Evolutionary conservation across 2,329 filamentous ascomycete genomes (phyloP).

Genomic region (Trichophyton schoenleinii): DNA sequence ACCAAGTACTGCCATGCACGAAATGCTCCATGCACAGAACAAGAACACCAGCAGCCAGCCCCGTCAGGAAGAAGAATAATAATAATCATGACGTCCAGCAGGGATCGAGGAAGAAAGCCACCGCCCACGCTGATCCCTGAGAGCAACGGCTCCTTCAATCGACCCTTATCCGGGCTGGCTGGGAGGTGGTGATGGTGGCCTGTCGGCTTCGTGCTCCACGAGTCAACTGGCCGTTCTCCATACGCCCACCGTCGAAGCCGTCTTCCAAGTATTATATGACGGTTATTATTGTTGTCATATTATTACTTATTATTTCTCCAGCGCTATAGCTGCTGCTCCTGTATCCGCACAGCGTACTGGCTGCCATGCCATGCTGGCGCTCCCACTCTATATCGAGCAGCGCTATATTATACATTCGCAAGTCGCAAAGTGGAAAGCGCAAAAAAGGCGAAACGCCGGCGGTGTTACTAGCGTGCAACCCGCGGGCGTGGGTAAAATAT

Average conservation of each 20-base stretch:
- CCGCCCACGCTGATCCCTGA: not conserved
- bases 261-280: too few relatives aligned
- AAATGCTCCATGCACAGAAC: not conserved
- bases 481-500: not conserved
- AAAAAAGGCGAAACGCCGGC: not conserved
- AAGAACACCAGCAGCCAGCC: not conserved
- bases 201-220: too few relatives aligned
- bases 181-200: too few relatives aligned
- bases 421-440: not conserved
- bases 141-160: not conserved
- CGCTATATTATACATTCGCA: not conserved
- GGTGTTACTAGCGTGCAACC: constrained; percentile 2
- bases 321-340: too few relatives aligned
- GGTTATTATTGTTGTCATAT: too few relatives aligned
- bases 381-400: not conserved
- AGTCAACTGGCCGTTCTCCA: too few relatives aligned
- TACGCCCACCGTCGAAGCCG: too few relatives aligned
- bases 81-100: not conserved
- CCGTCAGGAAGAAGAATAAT: too few relatives aligned
- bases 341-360: too few relatives aligned
- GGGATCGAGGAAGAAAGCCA: not conserved
- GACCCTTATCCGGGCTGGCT: not conserved
- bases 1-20: not conserved
- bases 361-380: not conserved
- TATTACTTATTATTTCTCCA: too few relatives aligned